phyloP scores from a whole-genome alignment of 192 early-diverging fungal genomes.

The Phlyctochytrium planicorne region DNA sequence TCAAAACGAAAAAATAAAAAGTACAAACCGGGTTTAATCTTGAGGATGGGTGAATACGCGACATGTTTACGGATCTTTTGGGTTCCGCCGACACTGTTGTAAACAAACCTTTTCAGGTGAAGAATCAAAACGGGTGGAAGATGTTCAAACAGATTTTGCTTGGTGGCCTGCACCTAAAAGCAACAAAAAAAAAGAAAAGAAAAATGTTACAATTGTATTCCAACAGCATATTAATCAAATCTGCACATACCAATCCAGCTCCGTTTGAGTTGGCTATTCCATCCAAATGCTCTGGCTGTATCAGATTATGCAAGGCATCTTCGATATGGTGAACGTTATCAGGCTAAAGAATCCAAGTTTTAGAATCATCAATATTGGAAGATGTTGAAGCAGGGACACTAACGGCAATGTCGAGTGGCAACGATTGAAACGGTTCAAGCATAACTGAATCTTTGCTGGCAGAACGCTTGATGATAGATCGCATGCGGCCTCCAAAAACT shows the following conservation, averaged over 20 bases:
- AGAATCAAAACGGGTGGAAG: constrained; percentile 90
- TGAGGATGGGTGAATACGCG: constrained; percentile 63
- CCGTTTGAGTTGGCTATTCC: constrained; percentile 43
- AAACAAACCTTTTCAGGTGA: constrained; percentile 93
- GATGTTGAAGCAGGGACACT: constrained; percentile 18
- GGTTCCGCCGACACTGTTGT: constrained; percentile 65
- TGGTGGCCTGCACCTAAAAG: constrained; percentile 72
- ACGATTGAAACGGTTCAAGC: constrained; percentile 81
- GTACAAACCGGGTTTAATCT: constrained; percentile 58
- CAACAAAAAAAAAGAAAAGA: constrained; percentile 18
- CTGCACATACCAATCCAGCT: constrained; percentile 5
- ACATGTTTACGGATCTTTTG: constrained; percentile 89
- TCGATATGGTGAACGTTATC: constrained; percentile 74
- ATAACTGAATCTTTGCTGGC: constrained; percentile 77
- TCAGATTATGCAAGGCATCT: constrained; percentile 81
- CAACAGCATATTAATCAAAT: no score
- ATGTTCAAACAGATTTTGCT: constrained; percentile 77
- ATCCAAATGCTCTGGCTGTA: constrained; percentile 75
- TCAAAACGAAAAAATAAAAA: neutral
- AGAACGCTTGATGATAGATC: constrained; percentile 73
- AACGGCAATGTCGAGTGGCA: constrained; percentile 86
- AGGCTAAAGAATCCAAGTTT: constrained; percentile 29
- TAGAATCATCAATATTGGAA: neutral
- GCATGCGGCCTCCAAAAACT: constrained; percentile 82
- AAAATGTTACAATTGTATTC: neutral